phyloP scores from a whole-genome alignment of 2,329 filamentous ascomycete genomes.

The Microdochium trichocladiopsis region DNA sequence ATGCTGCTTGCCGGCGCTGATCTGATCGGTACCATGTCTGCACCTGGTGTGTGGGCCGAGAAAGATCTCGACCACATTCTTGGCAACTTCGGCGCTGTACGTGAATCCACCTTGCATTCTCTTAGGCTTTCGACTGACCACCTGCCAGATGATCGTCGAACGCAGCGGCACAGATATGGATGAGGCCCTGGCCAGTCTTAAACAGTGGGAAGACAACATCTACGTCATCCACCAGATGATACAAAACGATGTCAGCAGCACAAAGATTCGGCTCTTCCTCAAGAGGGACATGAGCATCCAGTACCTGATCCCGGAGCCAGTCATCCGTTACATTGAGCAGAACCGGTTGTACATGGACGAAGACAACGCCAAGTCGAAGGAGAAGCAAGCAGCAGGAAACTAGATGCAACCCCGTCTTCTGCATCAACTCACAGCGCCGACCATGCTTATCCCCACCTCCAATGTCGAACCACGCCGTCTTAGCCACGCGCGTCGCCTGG shows the following conservation, averaged over 20 bases:
- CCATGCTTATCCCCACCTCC: background rate
- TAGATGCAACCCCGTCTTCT: background rate
- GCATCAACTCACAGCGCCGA: no score
- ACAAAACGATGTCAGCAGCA: slow-evolving; percentile 76
- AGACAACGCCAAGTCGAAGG: slow-evolving; percentile 16
- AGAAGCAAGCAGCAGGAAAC: slow-evolving; percentile 11
- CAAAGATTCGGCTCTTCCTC: slow-evolving; percentile 74
- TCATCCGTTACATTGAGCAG: slow-evolving; percentile 68
- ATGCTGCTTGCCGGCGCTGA: slow-evolving; percentile 76
- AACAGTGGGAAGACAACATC: slow-evolving; percentile 78
- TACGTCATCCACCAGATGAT: slow-evolving; percentile 85
- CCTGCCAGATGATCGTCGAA: slow-evolving; percentile 61
- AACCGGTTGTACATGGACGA: slow-evolving; percentile 49
- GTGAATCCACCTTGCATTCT: background rate
- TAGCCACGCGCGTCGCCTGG: no score
- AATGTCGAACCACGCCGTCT: background rate
- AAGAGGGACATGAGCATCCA: slow-evolving; percentile 76
- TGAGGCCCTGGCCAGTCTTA: slow-evolving; percentile 74
- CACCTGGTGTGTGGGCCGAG: slow-evolving; percentile 71
- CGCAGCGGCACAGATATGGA: slow-evolving; percentile 83
- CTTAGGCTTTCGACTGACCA: background rate
- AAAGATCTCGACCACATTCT: slow-evolving; percentile 85
- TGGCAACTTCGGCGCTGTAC: slow-evolving; percentile 67
- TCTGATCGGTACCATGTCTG: slow-evolving; percentile 67
- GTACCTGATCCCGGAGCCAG: slow-evolving; percentile 66